These are phyloP conservation scores for Daldinia decipiens DNA, from an alignment of 495 filamentous ascomycete species.

Conservation along the genomic window DNA sequence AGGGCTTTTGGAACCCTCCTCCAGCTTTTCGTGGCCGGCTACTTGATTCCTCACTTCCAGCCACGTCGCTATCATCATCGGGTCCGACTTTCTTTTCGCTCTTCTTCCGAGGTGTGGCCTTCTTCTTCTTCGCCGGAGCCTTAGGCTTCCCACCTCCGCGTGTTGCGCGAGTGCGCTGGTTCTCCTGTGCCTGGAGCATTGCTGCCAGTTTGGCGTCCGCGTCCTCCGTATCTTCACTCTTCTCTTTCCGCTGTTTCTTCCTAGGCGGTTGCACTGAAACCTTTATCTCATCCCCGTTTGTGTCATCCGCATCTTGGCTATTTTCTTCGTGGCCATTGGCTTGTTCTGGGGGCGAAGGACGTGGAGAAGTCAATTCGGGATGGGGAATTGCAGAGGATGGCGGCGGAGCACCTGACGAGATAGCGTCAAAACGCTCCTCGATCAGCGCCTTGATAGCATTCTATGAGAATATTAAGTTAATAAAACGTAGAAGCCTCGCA, in stretches of 20 bases:
- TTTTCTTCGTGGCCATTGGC: slow-evolving; percentile 51
- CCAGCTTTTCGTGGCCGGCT: slow-evolving; percentile 62
- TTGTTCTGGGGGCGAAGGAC: slow-evolving; percentile 37
- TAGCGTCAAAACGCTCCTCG: slow-evolving; percentile 87
- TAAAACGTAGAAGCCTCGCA: neutral
- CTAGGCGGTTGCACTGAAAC: slow-evolving; percentile 62
- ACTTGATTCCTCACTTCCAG: slow-evolving; percentile 65
- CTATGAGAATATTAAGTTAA: slow-evolving; percentile 56
- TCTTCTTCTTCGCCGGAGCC: slow-evolving; percentile 75
- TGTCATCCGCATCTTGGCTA: slow-evolving; percentile 36
- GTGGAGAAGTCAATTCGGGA: slow-evolving; percentile 39
- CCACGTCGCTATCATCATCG: slow-evolving; percentile 83
- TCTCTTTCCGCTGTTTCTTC: slow-evolving; percentile 68
- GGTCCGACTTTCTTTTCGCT: slow-evolving; percentile 77
- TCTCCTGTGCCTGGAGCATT: slow-evolving; percentile 91
- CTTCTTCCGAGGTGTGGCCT: slow-evolving; percentile 63
- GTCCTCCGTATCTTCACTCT: slow-evolving; percentile 61
- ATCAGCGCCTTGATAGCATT: slow-evolving; percentile 84
- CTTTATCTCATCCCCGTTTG: slow-evolving; percentile 59
- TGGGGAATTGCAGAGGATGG: slow-evolving; percentile 45
- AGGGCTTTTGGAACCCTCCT: slow-evolving; percentile 63
- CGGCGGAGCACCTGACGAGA: slow-evolving; percentile 62
- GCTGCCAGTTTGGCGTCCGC: slow-evolving; percentile 88
- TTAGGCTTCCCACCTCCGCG: slow-evolving; percentile 69
- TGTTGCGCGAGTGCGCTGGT: slow-evolving; percentile 75